Percentiles rank a stretch among this genome's conserved stretches.
These are phyloP conservation scores for Bisporella sp. DNA, from an alignment of 2,329 filamentous ascomycete species.

Conservation along the genomic window DNA sequence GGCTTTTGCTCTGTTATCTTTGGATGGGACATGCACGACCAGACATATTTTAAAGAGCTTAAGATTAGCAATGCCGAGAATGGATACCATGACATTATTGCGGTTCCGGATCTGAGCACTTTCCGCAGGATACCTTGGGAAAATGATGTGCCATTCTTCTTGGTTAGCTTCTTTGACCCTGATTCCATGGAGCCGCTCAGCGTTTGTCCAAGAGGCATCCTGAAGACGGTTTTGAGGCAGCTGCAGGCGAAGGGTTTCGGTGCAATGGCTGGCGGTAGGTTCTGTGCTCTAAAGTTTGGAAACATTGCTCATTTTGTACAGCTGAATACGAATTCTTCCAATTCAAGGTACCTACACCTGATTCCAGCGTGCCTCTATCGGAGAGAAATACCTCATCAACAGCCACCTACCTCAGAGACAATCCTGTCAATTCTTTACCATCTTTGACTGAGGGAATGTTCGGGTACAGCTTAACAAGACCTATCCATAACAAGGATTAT, in stretches of 20 bases:
- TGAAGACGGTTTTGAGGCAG: constrained; percentile 63
- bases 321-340: constrained; percentile 96
- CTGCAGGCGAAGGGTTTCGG: constrained; percentile 62
- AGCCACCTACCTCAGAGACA: constrained; percentile 65
- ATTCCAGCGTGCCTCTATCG: constrained; percentile 35
- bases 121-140: constrained; percentile 91
- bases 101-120: constrained; percentile 68
- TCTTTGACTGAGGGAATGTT: constrained; percentile 91
- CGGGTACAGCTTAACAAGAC: constrained; percentile 81
- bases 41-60: constrained; percentile 80
- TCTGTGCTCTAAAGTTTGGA: background rate
- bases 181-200: constrained; percentile 65
- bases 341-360: constrained; percentile 59
- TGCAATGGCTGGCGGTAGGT: constrained; percentile 82
- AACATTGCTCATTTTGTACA: constrained; percentile 29
- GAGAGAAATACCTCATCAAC: constrained; percentile 61
- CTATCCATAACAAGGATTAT: constrained; percentile 86
- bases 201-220: constrained; percentile 71
- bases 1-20: constrained; percentile 94
- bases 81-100: constrained; percentile 80
- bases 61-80: constrained; percentile 85
- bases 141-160: constrained; percentile 75
- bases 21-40: constrained; percentile 96
- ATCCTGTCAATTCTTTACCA: constrained; percentile 67
- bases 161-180: constrained; percentile 78